phyloP scores from a whole-genome alignment of 2,329 filamentous ascomycete genomes.

The Phialophora chinensis region DNA sequence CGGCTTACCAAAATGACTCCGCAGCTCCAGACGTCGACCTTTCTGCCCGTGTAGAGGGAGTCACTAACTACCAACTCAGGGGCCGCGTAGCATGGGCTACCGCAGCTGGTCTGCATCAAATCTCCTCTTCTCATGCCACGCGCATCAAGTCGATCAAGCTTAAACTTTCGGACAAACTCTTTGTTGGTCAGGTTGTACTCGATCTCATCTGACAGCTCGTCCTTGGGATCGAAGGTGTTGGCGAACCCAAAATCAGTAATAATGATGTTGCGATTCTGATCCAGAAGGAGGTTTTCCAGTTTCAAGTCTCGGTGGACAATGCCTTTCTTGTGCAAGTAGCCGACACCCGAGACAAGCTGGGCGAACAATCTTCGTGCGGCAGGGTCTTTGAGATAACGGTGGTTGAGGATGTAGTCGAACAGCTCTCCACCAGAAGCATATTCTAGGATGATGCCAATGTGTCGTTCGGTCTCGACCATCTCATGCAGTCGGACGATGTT shows the following conservation, averaged over 20 bases:
- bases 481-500: slow-evolving; percentile 97
- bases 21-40: slow-evolving; percentile 99
- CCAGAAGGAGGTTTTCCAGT: slow-evolving; percentile 90
- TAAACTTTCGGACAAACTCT: slow-evolving; percentile 83
- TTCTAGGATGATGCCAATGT: slow-evolving; percentile 97
- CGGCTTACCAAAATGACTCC: slow-evolving; percentile 90
- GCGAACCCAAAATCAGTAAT: slow-evolving; percentile 99
- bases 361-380: slow-evolving; percentile 90
- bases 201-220: slow-evolving; percentile 88
- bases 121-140: slow-evolving; percentile 85
- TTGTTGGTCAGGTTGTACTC: slow-evolving; percentile 85
- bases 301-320: slow-evolving; percentile 98
- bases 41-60: slow-evolving; percentile 93
- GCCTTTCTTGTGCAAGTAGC: slow-evolving; percentile 97
- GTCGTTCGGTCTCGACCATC: slow-evolving; percentile 96
- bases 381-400: slow-evolving; percentile 93
- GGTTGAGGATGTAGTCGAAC: slow-evolving; percentile 97
- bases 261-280: slow-evolving; percentile 98
- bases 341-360: slow-evolving; percentile 93
- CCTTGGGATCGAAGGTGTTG: slow-evolving; percentile 89
- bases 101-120: slow-evolving; percentile 98
- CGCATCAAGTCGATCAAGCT: slow-evolving; percentile 77
- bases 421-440: slow-evolving; percentile 97
- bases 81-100: slow-evolving; percentile 96
- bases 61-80: slow-evolving; percentile 97